Evolutionary conservation across 2,329 filamentous ascomycete genomes (phyloP), one percentile per base, ranked within the genome.

Genomic region (Leptoxyphium fumago): DNA sequence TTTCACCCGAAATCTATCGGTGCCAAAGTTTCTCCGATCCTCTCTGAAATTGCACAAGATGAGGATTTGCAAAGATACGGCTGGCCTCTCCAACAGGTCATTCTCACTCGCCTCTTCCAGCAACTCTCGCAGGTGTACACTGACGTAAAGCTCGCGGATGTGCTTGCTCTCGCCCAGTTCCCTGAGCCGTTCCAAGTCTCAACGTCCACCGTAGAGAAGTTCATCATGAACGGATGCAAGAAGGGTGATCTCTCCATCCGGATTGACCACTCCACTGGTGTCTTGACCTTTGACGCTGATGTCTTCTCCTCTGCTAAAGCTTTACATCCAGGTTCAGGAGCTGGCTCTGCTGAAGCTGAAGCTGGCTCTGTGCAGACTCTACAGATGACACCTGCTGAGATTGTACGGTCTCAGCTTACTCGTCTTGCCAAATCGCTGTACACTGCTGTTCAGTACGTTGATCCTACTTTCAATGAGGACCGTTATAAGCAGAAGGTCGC

Each of bases 151-250:
- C 76, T 98, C 48, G 77, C 78, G 56, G 96, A 96, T 57, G 89
- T 98, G 40, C 82, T 94, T 64, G 81, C 84, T 58, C 82, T 98
- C 44, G 91, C 91, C 50, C 77, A 91, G 60, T 98, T 98, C 74
- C 91, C 91, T 9, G 88, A 94, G 62, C 86, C 91, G 38, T 96
- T 93, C 76, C 83, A 95, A 68, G 87, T 96, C 53, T 83, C 77
- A 50, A 80, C 84, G 43, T 79, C 82, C 52, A 94, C 85, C 49
- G 93, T 98, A 53, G 91, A 98, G 73, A 98, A 96, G 71, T 98
- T 98, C 74, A 96, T 98, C 74, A 98, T 98, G 91, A 98, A 98
- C 66, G 91, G 91, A 51, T 96, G 94, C 77, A 98, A 98, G 79
- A 98, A 98, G 77, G 91, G 91, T 45, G 91, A 98, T 57, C 75